Conservation (phyloP, 352 stramenopile species). For the Phytopythium helicoides region DNA sequence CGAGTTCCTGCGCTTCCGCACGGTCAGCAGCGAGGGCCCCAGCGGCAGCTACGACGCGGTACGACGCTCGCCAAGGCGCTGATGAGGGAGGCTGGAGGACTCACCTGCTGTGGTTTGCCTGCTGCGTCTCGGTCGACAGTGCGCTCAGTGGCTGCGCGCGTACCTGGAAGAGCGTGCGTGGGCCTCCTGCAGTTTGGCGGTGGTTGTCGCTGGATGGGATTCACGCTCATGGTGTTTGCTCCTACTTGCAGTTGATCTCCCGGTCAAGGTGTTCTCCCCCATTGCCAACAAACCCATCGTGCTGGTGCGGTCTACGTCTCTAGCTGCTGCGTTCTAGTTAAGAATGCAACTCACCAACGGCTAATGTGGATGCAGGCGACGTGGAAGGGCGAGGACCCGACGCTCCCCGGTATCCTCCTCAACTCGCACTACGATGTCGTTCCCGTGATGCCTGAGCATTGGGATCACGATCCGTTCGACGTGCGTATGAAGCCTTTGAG, state of each 20-base stretch:
- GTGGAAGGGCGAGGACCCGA: slow-evolving; percentile 82
- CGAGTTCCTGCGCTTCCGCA: slow-evolving; percentile 74
- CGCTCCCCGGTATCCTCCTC: slow-evolving; percentile 88
- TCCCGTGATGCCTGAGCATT: slow-evolving; percentile 83
- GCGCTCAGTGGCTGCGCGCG: slow-evolving; percentile 52
- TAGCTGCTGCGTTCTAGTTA: slow-evolving; percentile 2
- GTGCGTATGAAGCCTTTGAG: slow-evolving; percentile 18
- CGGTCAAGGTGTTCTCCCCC: slow-evolving; percentile 52
- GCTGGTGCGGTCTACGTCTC: slow-evolving; percentile 41
- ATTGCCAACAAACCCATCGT: slow-evolving; percentile 88
- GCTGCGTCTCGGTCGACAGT: slow-evolving; percentile 17
- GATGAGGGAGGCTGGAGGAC: too few relatives aligned
- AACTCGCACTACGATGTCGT: slow-evolving; percentile 98
- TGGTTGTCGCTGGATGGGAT: neutral
- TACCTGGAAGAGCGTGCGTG: slow-evolving; percentile 50
- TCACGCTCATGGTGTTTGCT: neutral
- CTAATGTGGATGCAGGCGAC: slow-evolving; percentile 50
- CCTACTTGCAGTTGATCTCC: slow-evolving; percentile 29
- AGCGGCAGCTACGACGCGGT: slow-evolving; percentile 66
- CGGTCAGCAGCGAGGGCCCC: slow-evolving; percentile 70
- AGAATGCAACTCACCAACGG: too few relatives aligned
- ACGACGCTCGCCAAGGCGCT: too few relatives aligned
- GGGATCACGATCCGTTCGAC: slow-evolving; percentile 91
- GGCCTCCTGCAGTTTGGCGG: neutral
- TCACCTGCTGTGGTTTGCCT: too few relatives aligned